phyloP scores from a whole-genome alignment of 2,329 filamentous ascomycete species.

The Neonectria sp. region DNA sequence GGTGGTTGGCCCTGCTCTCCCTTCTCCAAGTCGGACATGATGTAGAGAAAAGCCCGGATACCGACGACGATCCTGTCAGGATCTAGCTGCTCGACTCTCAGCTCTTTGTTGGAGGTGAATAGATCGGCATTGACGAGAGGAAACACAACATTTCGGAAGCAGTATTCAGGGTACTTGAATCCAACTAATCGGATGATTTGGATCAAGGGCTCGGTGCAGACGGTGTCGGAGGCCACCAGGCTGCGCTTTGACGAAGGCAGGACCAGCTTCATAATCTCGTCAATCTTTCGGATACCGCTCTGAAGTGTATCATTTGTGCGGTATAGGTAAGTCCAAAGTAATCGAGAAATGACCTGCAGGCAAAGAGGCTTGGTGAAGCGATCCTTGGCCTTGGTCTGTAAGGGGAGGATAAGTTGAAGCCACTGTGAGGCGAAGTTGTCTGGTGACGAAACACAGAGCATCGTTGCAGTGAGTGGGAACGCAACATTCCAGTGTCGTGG shows the following conservation, averaged over 20 bases:
- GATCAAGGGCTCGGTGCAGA: constrained; percentile 91
- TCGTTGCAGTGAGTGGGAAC: constrained; percentile 88
- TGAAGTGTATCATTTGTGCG: constrained; percentile 81
- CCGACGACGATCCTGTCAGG: constrained; percentile 98
- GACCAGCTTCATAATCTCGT: constrained; percentile 89
- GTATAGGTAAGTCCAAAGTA: constrained; percentile 96
- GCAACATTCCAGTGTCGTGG: constrained; percentile 92
- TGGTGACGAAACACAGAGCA: constrained; percentile 89
- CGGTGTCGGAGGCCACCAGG: constrained; percentile 84
- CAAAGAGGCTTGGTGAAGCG: constrained; percentile 83
- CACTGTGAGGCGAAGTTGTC: constrained; percentile 90
- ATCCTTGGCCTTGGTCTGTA: constrained; percentile 89
- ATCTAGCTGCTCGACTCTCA: constrained; percentile 92
- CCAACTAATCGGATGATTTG: constrained; percentile 96
- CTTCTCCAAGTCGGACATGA: constrained; percentile 94
- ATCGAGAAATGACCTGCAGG: constrained; percentile 88
- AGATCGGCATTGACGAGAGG: constrained; percentile 93
- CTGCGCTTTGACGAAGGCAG: constrained; percentile 86
- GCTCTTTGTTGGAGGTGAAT: constrained; percentile 82
- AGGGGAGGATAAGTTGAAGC: constrained; percentile 83
- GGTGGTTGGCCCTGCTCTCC: constrained; percentile 83
- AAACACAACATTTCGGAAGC: constrained; percentile 94
- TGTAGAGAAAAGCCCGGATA: constrained; percentile 92
- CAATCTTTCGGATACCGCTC: constrained; percentile 82
- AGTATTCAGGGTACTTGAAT: constrained; percentile 93